Evolutionary conservation across 768 basidiomycete species (phyloP), one percentile per base, ranked within the genome.

Genomic region (Lactarius tabidus): DNA sequence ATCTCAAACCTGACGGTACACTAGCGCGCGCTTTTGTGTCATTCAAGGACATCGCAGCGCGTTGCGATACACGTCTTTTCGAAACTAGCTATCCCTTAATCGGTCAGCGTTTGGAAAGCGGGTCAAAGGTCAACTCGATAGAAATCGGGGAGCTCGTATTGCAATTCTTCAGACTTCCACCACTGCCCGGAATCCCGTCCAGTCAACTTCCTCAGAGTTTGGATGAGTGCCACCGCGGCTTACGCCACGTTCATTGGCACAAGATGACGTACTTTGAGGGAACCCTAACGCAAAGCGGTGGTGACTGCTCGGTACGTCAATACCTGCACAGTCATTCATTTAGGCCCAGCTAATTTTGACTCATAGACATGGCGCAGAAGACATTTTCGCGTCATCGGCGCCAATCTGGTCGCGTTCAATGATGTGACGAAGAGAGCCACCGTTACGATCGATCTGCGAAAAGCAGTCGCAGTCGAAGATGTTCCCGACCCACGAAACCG

Each of bases 201-300:
- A 85, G 88, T 52, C 84, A 92, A 66, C 79, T 98, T 23, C 95
- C 96, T 17, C 90, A 95, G 75, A 94, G 92, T 71, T 79, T 98
- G 70, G 95, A 98, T 61, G 96, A 98, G 72, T 95, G 93, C 71
- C 83, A 89, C 70, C 85, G 91, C 17, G 95, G 96, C 1, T 78
- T 98, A 68, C 80, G 92, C 65, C 90, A 95, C 71, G 87, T 93
- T 62, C 88, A 89, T 41, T 97, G 94, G 95, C 94, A 96, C 72
- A 95, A 95, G 78, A 84, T 89, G 69, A 92, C 93, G 26, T 95
- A 96, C 76, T 93, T 91, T 76, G 91, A 97, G 75, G 94, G 96
- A 31, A 88, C 86, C 0, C 76, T 98, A 69, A 98, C 96, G 17
- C 96, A 98, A 79, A 85, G 82, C 67, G 96, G 96, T 18, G 96